These are phyloP conservation scores for Astragalus membranaceus DNA, from an alignment of 306 rosid species.

Conservation along the genomic window DNA sequence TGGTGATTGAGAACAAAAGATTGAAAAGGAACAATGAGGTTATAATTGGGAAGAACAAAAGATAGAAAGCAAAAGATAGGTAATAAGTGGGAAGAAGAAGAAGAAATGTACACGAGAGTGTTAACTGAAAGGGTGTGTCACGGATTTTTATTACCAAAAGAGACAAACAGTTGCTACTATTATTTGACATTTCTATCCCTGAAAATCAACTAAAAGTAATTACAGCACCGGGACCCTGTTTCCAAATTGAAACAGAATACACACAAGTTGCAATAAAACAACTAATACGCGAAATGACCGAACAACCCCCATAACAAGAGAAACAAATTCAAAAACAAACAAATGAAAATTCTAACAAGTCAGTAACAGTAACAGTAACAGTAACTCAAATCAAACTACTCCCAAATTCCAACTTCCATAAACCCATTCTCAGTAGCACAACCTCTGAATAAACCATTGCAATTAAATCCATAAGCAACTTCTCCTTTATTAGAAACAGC, in stretches of 20 bases:
- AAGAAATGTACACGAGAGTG: background rate
- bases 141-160: slow-evolving; percentile 9
- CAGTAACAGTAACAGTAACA: background rate
- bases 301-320: background rate
- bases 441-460: slow-evolving; percentile 83
- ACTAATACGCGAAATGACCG: background rate
- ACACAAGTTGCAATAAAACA: slow-evolving; percentile 11
- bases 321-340: background rate
- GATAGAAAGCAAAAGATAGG: too few species aligned
- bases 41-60: too few species aligned
- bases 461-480: slow-evolving; percentile 86
- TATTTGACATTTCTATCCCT: slow-evolving; percentile 22
- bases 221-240: background rate
- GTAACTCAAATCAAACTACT: slow-evolving; percentile 11
- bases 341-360: background rate
- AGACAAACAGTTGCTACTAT: background rate
- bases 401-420: slow-evolving; percentile 96
- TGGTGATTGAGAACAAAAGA: too few species aligned
- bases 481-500: slow-evolving; percentile 81
- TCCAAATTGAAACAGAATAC: background rate
- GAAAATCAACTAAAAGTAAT: background rate
- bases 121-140: background rate
- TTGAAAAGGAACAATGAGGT: too few species aligned
- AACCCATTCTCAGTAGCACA: slow-evolving; percentile 82
- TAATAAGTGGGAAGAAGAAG: background rate